Base-by-base conservation (phyloP, 164 flowering plant species). In the Stephania yunnanensis region DNA sequence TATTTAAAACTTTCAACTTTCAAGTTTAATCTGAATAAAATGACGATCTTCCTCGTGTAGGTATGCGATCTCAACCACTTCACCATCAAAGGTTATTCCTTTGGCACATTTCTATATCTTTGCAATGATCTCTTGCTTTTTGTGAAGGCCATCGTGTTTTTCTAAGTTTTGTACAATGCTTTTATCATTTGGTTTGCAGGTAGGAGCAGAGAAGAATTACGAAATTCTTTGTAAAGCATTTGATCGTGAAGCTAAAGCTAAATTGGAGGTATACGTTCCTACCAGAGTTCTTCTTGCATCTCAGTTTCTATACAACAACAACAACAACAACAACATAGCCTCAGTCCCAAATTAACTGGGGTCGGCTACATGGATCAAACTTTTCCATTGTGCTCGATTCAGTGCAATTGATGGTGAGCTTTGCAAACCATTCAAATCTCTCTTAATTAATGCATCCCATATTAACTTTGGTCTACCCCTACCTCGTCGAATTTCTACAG, bases 211-310 rank as follows among this genome's bases (percentile, higher is more conserved):
- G 80, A 87, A 80, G 83, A 90, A 80, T 69, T 95, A 95, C 77
- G 99, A 93, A 80, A 93, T 95, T 78, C 97, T 95, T 61, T 91
- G 97, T 79, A 95, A 90, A 84, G 73, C 90, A 80, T 90, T 93
- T 81, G 84, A 82, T 79, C 58, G 75, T 48, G 92, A 90, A 77
- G 90, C 95, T 42, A 88, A 86, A 84, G 79, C 84, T 69, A 76
- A 72, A 42, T 75, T 95, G 74, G 92, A 90, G 92, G 92, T 90
- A 84, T 53, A 30, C 12, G 46, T 7, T 61, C 46, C 20, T 0
- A 25, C 25, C 25, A 25, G 25, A 25, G 25, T 25, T 25, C 25
- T 25, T 25, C 42, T 36, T 2, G 42, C 42, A 36, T 36, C 42
- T 36, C 42, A 36, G 42, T 36, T 36, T 8, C 53, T 48, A 8